Base-by-base conservation (phyloP, 768 basidiomycete genomes). In the Harrya chromipes region DNA sequence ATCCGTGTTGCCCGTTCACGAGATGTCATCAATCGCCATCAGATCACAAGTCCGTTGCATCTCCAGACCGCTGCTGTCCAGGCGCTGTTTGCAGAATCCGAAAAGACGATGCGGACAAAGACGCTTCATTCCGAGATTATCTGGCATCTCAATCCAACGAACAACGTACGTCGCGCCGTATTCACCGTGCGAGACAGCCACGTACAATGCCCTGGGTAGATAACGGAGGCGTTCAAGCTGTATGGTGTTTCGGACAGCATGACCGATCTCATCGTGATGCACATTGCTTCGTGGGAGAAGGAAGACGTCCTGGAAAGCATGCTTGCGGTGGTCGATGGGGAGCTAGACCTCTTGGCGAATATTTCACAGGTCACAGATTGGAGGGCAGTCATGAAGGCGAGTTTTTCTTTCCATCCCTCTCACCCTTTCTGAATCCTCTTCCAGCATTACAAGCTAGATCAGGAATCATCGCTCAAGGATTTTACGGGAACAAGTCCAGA, bases 51-150 rank as follows among this genome's bases (percentile, higher is more conserved):
- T 48, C 66, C 76, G 4, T 63, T 84, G 38, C 94, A 95, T 59
- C 71, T 97, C 12, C 82, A 90, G 64, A 93, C 90, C 0, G 94
- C 91, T 0, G 78, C 94, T 11, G 76, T 86, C 46, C 89, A 92
- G 58, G 85, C 92, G 1, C 72, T 91, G n/a, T 70, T 94, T 11
- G 81, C 91, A 0, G 74, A 80, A 24, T 65, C 78, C 3, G 78
- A 84, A 36, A 74, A 72, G 19, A 61, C 71, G 1, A 72, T 95
- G 49, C 77, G 85, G 40, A 94, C 94, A 1, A 90, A 87, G 70
- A 91, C 92, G 1, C 70, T 94, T 0, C 94, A 97, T 63, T 92
- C 92, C 0, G 94, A 98, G 67, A 78, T 97, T 43, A 74, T 97
- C n/a, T 93, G 87, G 76, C 71, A 80, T 19, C 73, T 97, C 41